Evolutionary conservation across 1,284 basidiomycete genomes (phyloP), one percentile per base, ranked within the genome.

Genomic region (Sphaerobolus stellatus): DNA sequence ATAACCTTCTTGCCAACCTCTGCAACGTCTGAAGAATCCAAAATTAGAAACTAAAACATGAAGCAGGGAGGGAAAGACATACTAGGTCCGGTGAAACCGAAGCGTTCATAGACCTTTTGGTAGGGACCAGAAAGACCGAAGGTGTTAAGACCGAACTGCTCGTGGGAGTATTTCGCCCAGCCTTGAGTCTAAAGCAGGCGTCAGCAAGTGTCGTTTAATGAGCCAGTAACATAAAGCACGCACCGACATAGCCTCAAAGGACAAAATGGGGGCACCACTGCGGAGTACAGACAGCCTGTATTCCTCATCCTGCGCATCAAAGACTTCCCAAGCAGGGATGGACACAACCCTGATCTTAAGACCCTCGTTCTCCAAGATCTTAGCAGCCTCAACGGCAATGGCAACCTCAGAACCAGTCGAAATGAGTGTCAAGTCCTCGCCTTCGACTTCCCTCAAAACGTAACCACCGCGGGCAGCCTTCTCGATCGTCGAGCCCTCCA

Each of bases 61-160:
- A 29, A 48, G 46, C 38, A 46, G 34, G 49, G 47, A 41, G 51
- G 8, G 30, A 34, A 53, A 43, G 41, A 80, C 83, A 58, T 71
- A 88, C 85, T 89, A 46, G 79, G 68, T n/a, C 84, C 86, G 51
- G 91, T 94, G 68, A 95, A 79, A 38, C 88, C 92, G 66, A 94
- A 92, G 74, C 91, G 89, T 73, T 88, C 88, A 71, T 95, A 96
- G 16, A 94, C 88, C 75, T 94, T 81, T 70, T 83, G 81, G 71
- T 92, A 94, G 18, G 94, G 94, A 47, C 88, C 94, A 41, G 93
- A 96, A 30, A 90, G 86, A 70, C 94, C 94, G 86, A 90, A 95
- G 25, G 76, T 79, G 54, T 78, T 70, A 58, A 95, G 74, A 68
- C 92, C 93, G 62, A 81, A 90, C 79, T 91, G 87, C 81, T 82